A percentile compares a stretch with the other conserved stretches of the same genome.
These are phyloP conservation scores for Ambispora gerdemannii DNA, from an alignment of 192 early-diverging fungal genomes.

Conservation along the genomic window DNA sequence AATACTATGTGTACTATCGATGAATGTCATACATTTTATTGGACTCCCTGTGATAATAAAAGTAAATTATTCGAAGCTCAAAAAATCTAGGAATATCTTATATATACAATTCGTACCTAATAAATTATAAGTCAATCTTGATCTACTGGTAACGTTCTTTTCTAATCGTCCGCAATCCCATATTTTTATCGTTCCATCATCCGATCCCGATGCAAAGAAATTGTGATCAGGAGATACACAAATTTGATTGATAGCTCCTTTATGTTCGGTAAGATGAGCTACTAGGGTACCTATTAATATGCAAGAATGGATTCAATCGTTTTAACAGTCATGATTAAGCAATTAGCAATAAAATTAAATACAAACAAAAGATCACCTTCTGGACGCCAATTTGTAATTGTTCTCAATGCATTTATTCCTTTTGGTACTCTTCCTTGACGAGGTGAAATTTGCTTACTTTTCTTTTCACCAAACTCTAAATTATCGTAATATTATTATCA, in stretches of 20 bases:
- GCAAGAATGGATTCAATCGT: too few relatives aligned
- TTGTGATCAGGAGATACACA: constrained; percentile 66
- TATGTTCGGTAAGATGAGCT: constrained; percentile 83
- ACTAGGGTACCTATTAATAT: constrained; percentile 55
- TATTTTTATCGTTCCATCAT: constrained; percentile 77
- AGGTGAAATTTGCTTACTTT: neutral
- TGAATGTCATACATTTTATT: constrained; percentile 74
- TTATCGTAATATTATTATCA: neutral
- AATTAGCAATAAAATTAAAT: too few relatives aligned
- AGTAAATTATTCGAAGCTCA: too few relatives aligned
- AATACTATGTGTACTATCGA: constrained; percentile 74
- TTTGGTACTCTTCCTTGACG: constrained; percentile 33
- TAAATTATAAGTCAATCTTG: constrained; percentile 64
- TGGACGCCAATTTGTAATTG: constrained; percentile 66
- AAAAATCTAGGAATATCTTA: too few relatives aligned
- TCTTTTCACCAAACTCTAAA: constrained; percentile 24
- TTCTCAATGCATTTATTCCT: constrained; percentile 35
- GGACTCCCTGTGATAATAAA: constrained; percentile 55
- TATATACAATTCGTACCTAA: constrained; percentile 49
- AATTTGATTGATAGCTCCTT: constrained; percentile 68
- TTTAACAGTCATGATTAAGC: too few relatives aligned
- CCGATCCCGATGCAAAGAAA: constrained; percentile 77
- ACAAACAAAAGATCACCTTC: constrained; percentile 60
- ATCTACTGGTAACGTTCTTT: constrained; percentile 78
- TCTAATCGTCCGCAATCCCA: constrained; percentile 82